Conservation (phyloP, 805 yeast species). For the Ogataea nakhonphanomensis region DNA sequence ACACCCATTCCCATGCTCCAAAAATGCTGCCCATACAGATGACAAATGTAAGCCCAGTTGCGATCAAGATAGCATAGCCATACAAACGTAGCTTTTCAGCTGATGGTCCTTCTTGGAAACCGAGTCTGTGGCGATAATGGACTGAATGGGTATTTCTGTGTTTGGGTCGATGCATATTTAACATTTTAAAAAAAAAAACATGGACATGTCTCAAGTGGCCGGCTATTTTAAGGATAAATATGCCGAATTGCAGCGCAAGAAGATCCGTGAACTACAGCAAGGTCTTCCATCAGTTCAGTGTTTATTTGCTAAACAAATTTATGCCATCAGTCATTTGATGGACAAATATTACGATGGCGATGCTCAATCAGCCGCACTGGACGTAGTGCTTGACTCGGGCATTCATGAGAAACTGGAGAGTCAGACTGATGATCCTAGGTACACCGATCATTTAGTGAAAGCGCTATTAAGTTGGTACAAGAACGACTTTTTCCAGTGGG, state of each 20-base stretch:
- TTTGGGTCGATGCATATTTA: conserved; percentile 9
- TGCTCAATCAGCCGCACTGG: conserved; percentile 56
- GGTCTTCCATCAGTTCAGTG: conserved; percentile 1
- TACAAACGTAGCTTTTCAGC: conserved; percentile 15
- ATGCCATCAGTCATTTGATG: conserved; percentile 17
- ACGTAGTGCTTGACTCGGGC: conserved; percentile 55
- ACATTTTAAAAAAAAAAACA: neutral
- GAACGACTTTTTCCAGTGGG: conserved; percentile 79
- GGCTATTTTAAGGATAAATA: conserved; percentile 9
- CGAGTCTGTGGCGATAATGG: conserved; percentile 16
- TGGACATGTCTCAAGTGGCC: conserved; percentile 4
- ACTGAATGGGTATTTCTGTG: conserved; percentile 27
- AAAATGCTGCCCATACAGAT: conserved; percentile 30
- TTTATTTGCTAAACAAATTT: conserved; percentile 14
- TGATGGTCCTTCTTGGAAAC: conserved; percentile 1
- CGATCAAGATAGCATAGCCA: conserved; percentile 27
- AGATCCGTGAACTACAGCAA: neutral
- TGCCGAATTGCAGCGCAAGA: conserved; percentile 9
- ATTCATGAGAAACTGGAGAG: conserved; percentile 50
- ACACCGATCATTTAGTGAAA: conserved; percentile 55
- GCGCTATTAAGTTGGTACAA: conserved; percentile 70
- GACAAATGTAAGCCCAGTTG: conserved; percentile 28
- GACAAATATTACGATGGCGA: conserved; percentile 40
- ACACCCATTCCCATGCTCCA: conserved; percentile 31
- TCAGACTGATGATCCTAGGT: conserved; percentile 27